These are phyloP conservation scores for Eremochloa ophiuroides DNA, from an alignment of 176 grass and related monocot species.

Conservation along the genomic window DNA sequence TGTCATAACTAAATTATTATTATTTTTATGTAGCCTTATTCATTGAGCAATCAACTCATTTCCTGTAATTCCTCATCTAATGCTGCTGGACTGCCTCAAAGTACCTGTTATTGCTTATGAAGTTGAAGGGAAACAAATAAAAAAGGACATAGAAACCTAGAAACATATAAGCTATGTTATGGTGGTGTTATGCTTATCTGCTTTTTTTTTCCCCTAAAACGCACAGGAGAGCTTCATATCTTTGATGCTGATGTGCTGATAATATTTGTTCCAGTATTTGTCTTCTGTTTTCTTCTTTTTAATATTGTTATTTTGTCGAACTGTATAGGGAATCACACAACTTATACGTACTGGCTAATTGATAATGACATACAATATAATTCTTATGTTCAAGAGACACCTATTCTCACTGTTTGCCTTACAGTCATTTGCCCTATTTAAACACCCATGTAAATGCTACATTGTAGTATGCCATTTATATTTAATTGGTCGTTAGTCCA, in stretches of 20 bases:
- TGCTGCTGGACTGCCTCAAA: not conserved
- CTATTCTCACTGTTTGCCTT: not conserved
- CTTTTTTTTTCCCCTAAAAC: not conserved
- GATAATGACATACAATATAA: not conserved
- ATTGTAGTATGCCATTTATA: not conserved
- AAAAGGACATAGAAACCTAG: not conserved
- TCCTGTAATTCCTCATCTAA: constrained; percentile 18
- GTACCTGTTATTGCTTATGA: not conserved
- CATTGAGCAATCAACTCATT: constrained; percentile 16
- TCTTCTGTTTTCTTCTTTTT: not conserved
- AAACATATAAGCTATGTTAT: not conserved
- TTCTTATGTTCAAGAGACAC: not conserved
- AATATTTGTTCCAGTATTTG: not conserved
- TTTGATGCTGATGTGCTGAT: not conserved
- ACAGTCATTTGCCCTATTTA: not conserved
- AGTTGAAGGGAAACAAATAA: not conserved
- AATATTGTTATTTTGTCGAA: not conserved
- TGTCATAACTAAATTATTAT: not conserved
- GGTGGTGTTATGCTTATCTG: not conserved
- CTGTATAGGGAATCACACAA: not conserved
- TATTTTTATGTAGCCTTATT: not conserved
- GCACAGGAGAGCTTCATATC: not conserved
- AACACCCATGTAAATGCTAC: not conserved
- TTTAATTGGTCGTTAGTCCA: not conserved
- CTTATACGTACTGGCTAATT: not conserved